These are phyloP conservation scores for Ustilago hordei DNA, from an alignment of 1,284 basidiomycete genomes.

Conservation along the genomic window DNA sequence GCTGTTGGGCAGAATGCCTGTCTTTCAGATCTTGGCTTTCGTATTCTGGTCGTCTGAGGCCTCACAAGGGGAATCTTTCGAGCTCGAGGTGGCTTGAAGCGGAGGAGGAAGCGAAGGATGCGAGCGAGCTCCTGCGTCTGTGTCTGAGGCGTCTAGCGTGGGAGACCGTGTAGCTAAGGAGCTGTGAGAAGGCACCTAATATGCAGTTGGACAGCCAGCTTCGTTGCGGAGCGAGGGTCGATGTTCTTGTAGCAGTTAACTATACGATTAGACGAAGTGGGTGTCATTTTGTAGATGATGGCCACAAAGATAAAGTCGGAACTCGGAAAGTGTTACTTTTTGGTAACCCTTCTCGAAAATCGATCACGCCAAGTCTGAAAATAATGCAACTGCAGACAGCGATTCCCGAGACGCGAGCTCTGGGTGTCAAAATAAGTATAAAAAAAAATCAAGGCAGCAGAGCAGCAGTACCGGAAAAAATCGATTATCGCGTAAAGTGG, in stretches of 20 bases:
- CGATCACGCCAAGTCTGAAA: conserved; percentile 6
- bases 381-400: conserved; percentile 14
- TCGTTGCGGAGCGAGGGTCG: conserved; percentile 7
- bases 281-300: conserved; percentile 13
- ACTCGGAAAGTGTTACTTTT: conserved; percentile 18
- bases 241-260: background rate
- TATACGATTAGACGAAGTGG: conserved; percentile 1
- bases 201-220: conserved; percentile 6
- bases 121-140: conserved; percentile 3
- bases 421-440: background rate
- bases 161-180: background rate
- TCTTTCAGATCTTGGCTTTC: background rate
- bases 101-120: background rate
- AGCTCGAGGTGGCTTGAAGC: conserved; percentile 3
- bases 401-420: conserved; percentile 5
- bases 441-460: conserved; percentile 3
- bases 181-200: conserved; percentile 2
- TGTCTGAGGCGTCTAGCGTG: background rate
- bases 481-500: conserved; percentile 39
- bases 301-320: conserved; percentile 17
- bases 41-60: background rate
- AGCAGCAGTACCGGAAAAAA: background rate
- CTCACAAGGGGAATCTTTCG: background rate
- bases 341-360: conserved; percentile 5
- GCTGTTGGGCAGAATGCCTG: background rate